Percentiles rank a stretch among this genome's conserved stretches.
phyloP scores from a whole-genome alignment of 371 early-diverging fungal genomes.

The Rhizopus microsporus region DNA sequence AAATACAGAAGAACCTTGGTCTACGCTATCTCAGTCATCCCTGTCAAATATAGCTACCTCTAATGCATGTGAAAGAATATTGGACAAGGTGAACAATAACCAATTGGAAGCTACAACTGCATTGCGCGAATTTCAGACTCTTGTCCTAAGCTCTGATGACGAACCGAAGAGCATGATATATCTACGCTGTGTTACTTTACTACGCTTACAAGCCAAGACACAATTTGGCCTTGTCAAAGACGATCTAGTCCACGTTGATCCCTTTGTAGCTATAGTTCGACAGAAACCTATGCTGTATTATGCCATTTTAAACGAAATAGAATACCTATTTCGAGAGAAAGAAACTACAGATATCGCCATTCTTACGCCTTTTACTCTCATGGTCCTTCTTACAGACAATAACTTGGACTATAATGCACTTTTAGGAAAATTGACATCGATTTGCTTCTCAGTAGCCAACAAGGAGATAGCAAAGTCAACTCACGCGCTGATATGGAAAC shows the following conservation, averaged over 20 bases:
- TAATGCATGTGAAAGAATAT: conserved; percentile 36
- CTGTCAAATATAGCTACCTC: conserved; percentile 34
- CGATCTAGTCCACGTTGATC: conserved; percentile 16
- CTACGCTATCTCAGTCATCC: conserved; percentile 19
- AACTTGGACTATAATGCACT: conserved; percentile 17
- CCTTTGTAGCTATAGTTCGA: conserved; percentile 27
- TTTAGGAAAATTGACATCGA: conserved; percentile 17
- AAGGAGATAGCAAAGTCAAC: background rate
- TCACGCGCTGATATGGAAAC: background rate
- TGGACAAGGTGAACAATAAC: conserved; percentile 10
- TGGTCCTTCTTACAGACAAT: conserved; percentile 5
- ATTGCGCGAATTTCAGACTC: conserved; percentile 31
- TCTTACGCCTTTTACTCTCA: background rate
- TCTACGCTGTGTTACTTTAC: conserved; percentile 23
- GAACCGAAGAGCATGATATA: conserved; percentile 22
- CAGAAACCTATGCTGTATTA: conserved; percentile 30
- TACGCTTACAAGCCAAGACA: conserved; percentile 8
- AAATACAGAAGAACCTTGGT: conserved; percentile 23
- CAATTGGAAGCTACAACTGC: conserved; percentile 13
- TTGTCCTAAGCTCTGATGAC: conserved; percentile 23
- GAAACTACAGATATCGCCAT: conserved; percentile 10
- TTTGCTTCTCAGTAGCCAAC: conserved; percentile 1
- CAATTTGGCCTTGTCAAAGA: conserved; percentile 9
- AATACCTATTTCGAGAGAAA: conserved; percentile 14
- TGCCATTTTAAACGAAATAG: conserved; percentile 27